Evolutionary conservation across 1,284 basidiomycete species (phyloP), one percentile per base, ranked within the genome.

Genomic region (Rhizoctonia solani): DNA sequence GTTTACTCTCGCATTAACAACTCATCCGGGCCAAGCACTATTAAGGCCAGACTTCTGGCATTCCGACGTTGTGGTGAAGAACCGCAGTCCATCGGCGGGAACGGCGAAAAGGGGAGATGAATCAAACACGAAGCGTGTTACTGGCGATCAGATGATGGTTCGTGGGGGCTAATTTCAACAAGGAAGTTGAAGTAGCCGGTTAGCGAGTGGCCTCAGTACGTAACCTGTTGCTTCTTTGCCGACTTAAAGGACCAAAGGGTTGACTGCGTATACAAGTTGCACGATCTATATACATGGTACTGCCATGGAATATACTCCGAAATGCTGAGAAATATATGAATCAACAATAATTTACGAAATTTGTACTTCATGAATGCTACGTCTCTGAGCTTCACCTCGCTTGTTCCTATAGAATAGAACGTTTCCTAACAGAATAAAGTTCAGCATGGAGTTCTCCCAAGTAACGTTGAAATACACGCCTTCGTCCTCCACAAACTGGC

Each of bases 401-500:
- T 61, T 59, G 49, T 68, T 61, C 16, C 56, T 27, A 47, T 68
- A 68, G 47, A 68, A 68, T 27, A 68, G 14, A 27, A 68, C 21
- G 23, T 68, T 55, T 9, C 58, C 58, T 49, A 27, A 4, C 32
- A 21, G 27, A 34, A 50, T 16, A 27, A 50, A 19, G 21, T n/a
- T 49, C 3, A 44, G 14, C 21, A 5, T 8, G 23, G 34, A 6
- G 37, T 30, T 21, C 13, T 30, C 16, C 16, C 27, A 11, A 11
- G 11, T 34, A 11, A 41, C 8, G 21, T 19, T 5, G 50, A 34
- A 21, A 3, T 16, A 47, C 47, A 25, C 16, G 53, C 67, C 67
- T 42, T 68, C 56, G 37, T 68, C 47, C 30, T 68, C 67, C 29
- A 68, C 67, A 39, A 68, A 68, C 42, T 68, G 67, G 27, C 67